These are phyloP conservation scores for Elaeis guineensis DNA, from an alignment of 176 grass and related monocot species.

Conservation along the genomic window DNA sequence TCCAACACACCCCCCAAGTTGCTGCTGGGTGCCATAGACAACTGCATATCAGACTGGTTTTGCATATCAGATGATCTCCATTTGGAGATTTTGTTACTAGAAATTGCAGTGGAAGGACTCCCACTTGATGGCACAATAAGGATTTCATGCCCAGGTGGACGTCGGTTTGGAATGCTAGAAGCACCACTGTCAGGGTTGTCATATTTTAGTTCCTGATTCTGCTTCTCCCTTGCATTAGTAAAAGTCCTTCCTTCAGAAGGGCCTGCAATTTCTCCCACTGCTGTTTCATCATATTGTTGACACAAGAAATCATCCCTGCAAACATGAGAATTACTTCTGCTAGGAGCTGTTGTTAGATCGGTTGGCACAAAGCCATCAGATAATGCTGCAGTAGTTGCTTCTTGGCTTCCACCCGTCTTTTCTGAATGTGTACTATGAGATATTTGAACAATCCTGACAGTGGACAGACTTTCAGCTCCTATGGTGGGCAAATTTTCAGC, in stretches of 20 bases:
- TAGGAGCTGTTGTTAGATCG: background rate
- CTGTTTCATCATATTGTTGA: conserved; percentile 15
- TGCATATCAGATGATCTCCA: conserved; percentile 31
- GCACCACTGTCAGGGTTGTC: conserved; percentile 35
- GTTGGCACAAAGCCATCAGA: conserved; percentile 7
- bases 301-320: conserved; percentile 19
- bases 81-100: conserved; percentile 27
- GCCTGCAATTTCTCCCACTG: conserved; percentile 11
- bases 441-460: conserved; percentile 15
- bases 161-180: conserved; percentile 3
- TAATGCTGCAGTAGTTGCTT: conserved; percentile 11
- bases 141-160: conserved; percentile 4
- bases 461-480: conserved; percentile 12
- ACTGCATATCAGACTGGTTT: too few species aligned
- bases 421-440: background rate
- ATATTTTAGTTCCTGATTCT: conserved; percentile 2
- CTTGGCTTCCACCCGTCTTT: conserved; percentile 8
- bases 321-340: conserved; percentile 12
- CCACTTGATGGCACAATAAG: conserved; percentile 25
- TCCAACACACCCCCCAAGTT: conserved; percentile 40
- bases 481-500: conserved; percentile 7
- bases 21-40: conserved; percentile 16
- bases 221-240: conserved; percentile 10
- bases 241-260: conserved; percentile 23
- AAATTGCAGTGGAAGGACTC: conserved; percentile 33